These are phyloP conservation scores for Salpingoeca rosetta DNA, from an alignment of 78 protist genomes.

Conservation along the genomic window DNA sequence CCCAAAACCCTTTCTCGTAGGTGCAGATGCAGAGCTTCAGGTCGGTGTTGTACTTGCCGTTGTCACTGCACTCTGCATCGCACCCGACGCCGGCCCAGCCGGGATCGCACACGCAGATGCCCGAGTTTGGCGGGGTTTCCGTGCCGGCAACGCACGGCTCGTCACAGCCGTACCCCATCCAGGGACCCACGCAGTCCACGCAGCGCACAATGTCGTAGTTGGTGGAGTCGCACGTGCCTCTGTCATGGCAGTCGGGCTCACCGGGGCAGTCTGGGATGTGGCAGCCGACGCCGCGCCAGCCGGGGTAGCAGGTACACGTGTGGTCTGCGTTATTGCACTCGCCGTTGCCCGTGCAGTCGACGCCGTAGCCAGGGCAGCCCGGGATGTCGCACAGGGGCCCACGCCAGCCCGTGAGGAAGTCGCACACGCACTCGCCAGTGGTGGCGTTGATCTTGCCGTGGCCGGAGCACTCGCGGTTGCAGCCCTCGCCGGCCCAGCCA, in stretches of 20 bases:
- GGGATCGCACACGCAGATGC: not conserved
- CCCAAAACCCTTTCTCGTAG: not conserved
- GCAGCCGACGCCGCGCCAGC: not conserved
- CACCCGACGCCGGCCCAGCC: not conserved
- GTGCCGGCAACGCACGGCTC: not conserved
- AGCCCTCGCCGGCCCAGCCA: conserved; percentile 3
- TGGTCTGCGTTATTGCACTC: not conserved
- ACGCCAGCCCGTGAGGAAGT: not conserved
- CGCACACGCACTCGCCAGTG: conserved; percentile 1
- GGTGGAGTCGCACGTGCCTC: not conserved
- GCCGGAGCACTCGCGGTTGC: not conserved
- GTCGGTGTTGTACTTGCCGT: not conserved
- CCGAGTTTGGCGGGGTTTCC: not conserved
- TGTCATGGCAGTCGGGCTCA: not conserved
- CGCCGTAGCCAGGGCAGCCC: not conserved
- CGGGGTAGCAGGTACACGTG: not conserved
- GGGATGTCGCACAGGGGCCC: not conserved
- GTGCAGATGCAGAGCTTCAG: not conserved
- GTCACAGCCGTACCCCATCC: not conserved
- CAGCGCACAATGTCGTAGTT: not conserved
- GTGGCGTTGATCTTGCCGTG: not conserved
- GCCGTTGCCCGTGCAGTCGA: not conserved
- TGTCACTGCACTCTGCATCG: not conserved
- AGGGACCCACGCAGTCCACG: not conserved
- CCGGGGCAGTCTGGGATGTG: not conserved